A percentile compares a stretch with the other conserved stretches of the same genome.
Conservation (phyloP, 306 rosid genomes). For the Quillaja saponaria region DNA sequence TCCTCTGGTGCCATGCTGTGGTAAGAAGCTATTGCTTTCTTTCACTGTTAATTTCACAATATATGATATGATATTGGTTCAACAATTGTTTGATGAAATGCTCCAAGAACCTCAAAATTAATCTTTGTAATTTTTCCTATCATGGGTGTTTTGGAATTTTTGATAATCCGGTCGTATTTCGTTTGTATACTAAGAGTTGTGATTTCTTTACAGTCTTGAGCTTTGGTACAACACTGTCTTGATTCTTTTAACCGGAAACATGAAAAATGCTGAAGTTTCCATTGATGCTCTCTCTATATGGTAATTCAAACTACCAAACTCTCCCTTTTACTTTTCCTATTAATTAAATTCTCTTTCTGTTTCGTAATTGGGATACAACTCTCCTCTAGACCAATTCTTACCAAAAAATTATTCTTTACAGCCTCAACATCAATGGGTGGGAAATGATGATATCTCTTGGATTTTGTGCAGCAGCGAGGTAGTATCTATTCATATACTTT, state of each 20-base stretch:
- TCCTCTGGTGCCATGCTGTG: slow-evolving; percentile 68
- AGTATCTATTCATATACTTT: neutral
- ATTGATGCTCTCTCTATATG: slow-evolving; percentile 62
- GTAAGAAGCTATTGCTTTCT: slow-evolving; percentile 25
- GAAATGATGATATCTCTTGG: slow-evolving; percentile 67
- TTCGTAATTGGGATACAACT: no score
- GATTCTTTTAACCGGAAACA: slow-evolving; percentile 59
- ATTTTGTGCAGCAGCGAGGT: slow-evolving; percentile 63
- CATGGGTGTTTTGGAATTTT: no score
- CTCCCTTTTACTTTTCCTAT: neutral
- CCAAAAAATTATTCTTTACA: slow-evolving; percentile 34
- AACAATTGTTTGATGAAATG: no score
- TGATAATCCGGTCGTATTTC: no score
- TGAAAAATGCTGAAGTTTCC: slow-evolving; percentile 53
- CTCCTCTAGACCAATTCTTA: no score
- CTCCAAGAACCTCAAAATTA: no score
- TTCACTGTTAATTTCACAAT: no score
- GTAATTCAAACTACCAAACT: no score
- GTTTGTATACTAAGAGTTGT: no score
- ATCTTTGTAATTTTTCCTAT: no score
- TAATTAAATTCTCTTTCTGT: no score
- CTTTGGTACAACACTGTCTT: slow-evolving; percentile 60
- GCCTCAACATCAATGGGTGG: slow-evolving; percentile 62
- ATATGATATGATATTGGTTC: no score
- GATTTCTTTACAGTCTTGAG: slow-evolving; percentile 48